Conservation (phyloP, 108 stramenopile species). For the Skeletonema menzelii region DNA sequence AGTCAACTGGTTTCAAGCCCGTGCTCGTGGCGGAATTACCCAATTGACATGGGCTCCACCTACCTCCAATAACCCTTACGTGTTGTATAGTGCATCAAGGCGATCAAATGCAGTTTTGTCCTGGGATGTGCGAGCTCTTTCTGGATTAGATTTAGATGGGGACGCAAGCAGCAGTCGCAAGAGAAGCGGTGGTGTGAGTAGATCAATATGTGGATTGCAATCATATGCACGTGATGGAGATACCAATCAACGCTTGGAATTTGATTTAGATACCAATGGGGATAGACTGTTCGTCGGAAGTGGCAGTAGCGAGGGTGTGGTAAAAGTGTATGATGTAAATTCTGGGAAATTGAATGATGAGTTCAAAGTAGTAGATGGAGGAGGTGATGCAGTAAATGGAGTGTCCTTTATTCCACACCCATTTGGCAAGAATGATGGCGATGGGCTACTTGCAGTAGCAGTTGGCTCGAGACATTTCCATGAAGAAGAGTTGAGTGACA, state of each 20-base stretch:
- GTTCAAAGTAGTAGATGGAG: conserved; percentile 22
- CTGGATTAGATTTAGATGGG: conserved; percentile 28
- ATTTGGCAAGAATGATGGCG: conserved; percentile 2
- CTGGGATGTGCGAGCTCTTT: conserved; percentile 82
- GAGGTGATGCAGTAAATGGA: conserved; percentile 70
- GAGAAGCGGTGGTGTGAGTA: background rate
- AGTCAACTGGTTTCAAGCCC: conserved; percentile 73
- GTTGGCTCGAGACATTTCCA: conserved; percentile 60
- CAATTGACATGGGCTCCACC: conserved; percentile 63
- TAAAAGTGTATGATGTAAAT: conserved; percentile 54
- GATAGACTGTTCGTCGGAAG: conserved; percentile 61
- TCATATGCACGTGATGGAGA: conserved; percentile 66
- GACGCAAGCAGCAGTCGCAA: background rate
- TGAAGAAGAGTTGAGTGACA: conserved; percentile 13
- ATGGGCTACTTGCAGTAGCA: conserved; percentile 60
- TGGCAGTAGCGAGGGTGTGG: conserved; percentile 40
- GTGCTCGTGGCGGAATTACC: conserved; percentile 74
- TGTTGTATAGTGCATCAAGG: conserved; percentile 67
- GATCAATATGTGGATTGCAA: conserved; percentile 57
- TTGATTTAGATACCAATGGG: conserved; percentile 50
- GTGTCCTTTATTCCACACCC: conserved; percentile 47
- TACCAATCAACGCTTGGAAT: conserved; percentile 83
- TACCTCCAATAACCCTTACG: conserved; percentile 36
- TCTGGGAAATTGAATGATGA: conserved; percentile 17
- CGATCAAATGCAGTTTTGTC: conserved; percentile 71